A percentile compares a stretch with the other conserved stretches of the same genome.
These are phyloP conservation scores for Erigeron canadensis DNA, from an alignment of 129 eudicot species.

Conservation along the genomic window DNA sequence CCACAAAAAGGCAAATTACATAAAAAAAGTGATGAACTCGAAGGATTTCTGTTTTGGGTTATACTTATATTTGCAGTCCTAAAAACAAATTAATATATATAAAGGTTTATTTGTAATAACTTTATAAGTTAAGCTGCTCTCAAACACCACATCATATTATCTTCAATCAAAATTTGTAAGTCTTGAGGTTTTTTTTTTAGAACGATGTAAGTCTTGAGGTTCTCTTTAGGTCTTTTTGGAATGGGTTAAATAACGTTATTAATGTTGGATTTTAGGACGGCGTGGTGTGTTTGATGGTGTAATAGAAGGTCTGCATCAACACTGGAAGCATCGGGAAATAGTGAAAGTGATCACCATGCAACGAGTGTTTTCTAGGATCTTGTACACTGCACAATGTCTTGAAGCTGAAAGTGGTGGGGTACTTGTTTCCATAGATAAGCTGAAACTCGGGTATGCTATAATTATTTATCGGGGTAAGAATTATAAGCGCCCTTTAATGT, in stretches of 20 bases:
- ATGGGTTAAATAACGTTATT: neutral
- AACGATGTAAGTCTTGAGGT: too few relatives aligned
- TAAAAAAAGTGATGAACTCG: neutral
- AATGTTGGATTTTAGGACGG: conserved; percentile 53
- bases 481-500: conserved; percentile 68
- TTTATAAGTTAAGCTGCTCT: neutral
- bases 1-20: neutral
- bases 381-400: conserved; percentile 67
- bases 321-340: conserved; percentile 95
- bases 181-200: too few relatives aligned
- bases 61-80: neutral
- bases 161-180: too few relatives aligned
- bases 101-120: neutral
- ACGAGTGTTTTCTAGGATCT: conserved; percentile 56
- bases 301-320: conserved; percentile 91
- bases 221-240: too few relatives aligned
- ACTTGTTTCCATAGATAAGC: conserved; percentile 71
- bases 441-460: conserved; percentile 91
- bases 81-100: neutral
- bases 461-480: conserved; percentile 91
- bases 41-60: too few relatives aligned
- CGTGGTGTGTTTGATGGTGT: conserved; percentile 97
- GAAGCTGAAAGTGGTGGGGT: conserved; percentile 87
- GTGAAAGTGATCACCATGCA: conserved; percentile 91
- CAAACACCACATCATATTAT: neutral